Conservation (phyloP, 2,329 filamentous ascomycete species). For the Fusarium sp. region DNA sequence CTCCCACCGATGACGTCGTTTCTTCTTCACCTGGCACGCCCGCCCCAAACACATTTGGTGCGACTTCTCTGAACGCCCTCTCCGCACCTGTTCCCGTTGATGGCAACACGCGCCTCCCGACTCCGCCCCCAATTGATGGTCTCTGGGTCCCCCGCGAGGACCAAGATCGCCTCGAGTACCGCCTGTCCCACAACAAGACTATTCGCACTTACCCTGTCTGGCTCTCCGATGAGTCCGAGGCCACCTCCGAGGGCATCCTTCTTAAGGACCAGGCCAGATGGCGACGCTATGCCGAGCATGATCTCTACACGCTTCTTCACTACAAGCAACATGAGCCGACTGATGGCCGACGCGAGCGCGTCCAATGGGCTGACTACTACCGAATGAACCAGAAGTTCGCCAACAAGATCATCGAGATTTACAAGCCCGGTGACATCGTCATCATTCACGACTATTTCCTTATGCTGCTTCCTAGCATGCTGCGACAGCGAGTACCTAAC, state of each 20-base stretch:
- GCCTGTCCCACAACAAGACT: slow-evolving; percentile 79
- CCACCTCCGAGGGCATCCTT: slow-evolving; percentile 75
- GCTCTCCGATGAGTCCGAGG: slow-evolving; percentile 84
- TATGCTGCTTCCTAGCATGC: slow-evolving; percentile 87
- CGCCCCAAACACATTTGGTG: slow-evolving; percentile 62
- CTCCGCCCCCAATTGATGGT: slow-evolving; percentile 75
- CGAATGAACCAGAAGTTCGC: slow-evolving; percentile 94
- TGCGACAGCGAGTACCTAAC: slow-evolving; percentile 87
- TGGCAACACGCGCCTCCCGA: slow-evolving; percentile 67
- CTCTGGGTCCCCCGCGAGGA: slow-evolving; percentile 80
- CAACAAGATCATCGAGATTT: slow-evolving; percentile 87
- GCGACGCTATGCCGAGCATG: slow-evolving; percentile 91
- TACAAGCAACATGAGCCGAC: slow-evolving; percentile 95
- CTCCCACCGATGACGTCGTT: slow-evolving; percentile 58
- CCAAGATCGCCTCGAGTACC: slow-evolving; percentile 79
- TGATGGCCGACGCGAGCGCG: slow-evolving; percentile 84
- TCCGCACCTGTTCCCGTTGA: slow-evolving; percentile 86
- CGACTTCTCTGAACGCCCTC: slow-evolving; percentile 77
- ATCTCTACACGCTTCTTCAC: slow-evolving; percentile 93
- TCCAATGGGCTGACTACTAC: slow-evolving; percentile 93
- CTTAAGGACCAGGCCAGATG: slow-evolving; percentile 89
- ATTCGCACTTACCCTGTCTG: slow-evolving; percentile 90
- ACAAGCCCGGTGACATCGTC: slow-evolving; percentile 93
- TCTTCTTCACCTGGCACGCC: slow-evolving; percentile 66
- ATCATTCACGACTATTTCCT: slow-evolving; percentile 96